Evolutionary conservation across 1,284 basidiomycete genomes (phyloP).

Genomic region (Phellinidium pouzarii): DNA sequence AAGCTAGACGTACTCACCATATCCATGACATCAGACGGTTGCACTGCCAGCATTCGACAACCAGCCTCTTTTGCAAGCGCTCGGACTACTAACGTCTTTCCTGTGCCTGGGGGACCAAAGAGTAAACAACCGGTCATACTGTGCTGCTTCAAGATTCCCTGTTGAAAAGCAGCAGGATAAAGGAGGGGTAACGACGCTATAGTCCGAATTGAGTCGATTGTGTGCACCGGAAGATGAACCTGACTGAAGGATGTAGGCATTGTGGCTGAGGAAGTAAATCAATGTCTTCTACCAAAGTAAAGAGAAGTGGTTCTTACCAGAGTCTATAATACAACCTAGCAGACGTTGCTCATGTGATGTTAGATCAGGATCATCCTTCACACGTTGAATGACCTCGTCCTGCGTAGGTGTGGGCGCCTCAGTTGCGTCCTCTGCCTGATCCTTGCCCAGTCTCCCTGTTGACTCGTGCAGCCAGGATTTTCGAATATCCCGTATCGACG

Average conservation of each 20-base stretch:
- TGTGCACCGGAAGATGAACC: constrained; percentile 81
- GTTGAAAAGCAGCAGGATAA: constrained; percentile 84
- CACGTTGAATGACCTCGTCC: constrained; percentile 67
- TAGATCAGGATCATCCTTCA: constrained; percentile 70
- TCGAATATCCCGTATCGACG: constrained; percentile 42
- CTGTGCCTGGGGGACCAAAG: constrained; percentile 89
- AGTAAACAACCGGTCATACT: constrained; percentile 83
- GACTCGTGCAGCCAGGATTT: constrained; percentile 57
- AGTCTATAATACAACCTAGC: constrained; percentile 78
- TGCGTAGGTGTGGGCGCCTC: constrained; percentile 29
- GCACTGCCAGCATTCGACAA: constrained; percentile 80
- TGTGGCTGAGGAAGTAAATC: constrained; percentile 37
- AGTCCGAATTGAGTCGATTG: constrained; percentile 83
- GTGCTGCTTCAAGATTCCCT: constrained; percentile 87
- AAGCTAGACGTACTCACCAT: constrained; percentile 46
- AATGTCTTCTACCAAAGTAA: constrained; percentile 12
- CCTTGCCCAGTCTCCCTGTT: constrained; percentile 33
- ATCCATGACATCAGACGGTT: constrained; percentile 83
- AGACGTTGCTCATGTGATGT: constrained; percentile 73
- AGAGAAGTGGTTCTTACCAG: constrained; percentile 40
- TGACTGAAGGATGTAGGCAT: constrained; percentile 81
- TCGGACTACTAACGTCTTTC: constrained; percentile 85
- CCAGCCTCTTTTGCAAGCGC: constrained; percentile 90
- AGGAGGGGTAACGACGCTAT: constrained; percentile 89
- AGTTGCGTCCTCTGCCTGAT: constrained; percentile 33